phyloP scores from a whole-genome alignment of 2,329 filamentous ascomycete species.

The Claviceps purpurea region DNA sequence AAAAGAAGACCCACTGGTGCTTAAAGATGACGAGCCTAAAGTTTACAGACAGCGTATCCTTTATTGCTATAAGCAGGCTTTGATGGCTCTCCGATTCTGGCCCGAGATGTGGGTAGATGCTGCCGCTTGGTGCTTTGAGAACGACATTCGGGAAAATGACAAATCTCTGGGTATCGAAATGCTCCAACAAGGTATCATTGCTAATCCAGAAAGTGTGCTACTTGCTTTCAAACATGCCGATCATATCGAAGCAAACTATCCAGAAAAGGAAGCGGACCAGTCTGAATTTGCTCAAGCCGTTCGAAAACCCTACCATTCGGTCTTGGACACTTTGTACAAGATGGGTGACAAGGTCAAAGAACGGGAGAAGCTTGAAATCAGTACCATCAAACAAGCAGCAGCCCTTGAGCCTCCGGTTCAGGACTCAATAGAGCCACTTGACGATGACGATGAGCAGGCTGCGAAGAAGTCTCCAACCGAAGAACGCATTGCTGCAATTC shows the following conservation, averaged over 20 bases:
- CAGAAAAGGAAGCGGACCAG: slow-evolving; percentile 65
- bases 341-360: slow-evolving; percentile 62
- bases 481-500: slow-evolving; percentile 46
- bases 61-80: slow-evolving; percentile 84
- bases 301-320: slow-evolving; percentile 68
- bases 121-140: slow-evolving; percentile 80
- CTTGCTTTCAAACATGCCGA: slow-evolving; percentile 84
- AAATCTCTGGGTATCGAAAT: slow-evolving; percentile 57
- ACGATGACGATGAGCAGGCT: slow-evolving; percentile 30
- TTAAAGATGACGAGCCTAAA: slow-evolving; percentile 67
- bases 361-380: slow-evolving; percentile 44
- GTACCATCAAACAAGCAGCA: slow-evolving; percentile 40
- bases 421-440: slow-evolving; percentile 28
- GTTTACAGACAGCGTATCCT: slow-evolving; percentile 67
- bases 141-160: slow-evolving; percentile 51
- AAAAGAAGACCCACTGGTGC: slow-evolving; percentile 77
- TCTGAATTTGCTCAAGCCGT: slow-evolving; percentile 66
- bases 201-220: slow-evolving; percentile 87
- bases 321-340: slow-evolving; percentile 79
- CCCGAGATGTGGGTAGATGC: slow-evolving; percentile 94
- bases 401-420: slow-evolving; percentile 23
- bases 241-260: slow-evolving; percentile 65
- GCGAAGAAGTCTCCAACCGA: slow-evolving; percentile 46
- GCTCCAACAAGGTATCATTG: slow-evolving; percentile 66
- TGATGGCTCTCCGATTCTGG: slow-evolving; percentile 90